Conservation (phyloP, 2,329 filamentous ascomycete species). For the Fusarium brevicatenulatum region DNA sequence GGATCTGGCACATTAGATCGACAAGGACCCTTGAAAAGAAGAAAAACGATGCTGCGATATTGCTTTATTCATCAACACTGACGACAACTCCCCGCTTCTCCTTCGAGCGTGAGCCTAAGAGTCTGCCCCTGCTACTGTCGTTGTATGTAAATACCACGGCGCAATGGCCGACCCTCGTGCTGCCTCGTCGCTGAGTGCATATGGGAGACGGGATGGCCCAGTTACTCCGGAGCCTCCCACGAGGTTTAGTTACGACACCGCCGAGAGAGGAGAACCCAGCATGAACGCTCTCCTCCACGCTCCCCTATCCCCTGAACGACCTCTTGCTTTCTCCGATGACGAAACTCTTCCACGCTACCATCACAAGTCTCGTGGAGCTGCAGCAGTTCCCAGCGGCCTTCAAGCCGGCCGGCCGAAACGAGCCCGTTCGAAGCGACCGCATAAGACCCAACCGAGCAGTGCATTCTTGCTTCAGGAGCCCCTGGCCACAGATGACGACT, state of each 20-base stretch:
- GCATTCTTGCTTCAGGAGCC: slow-evolving; percentile 63
- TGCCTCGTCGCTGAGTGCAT: slow-evolving; percentile 37
- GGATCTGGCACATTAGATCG: slow-evolving; percentile 32
- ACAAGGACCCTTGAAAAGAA: slow-evolving; percentile 29
- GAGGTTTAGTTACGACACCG: slow-evolving; percentile 43
- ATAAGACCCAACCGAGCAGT: slow-evolving; percentile 59
- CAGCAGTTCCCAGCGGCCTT: slow-evolving; percentile 23
- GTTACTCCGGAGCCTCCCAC: slow-evolving; percentile 41
- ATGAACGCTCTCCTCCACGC: slow-evolving; percentile 41
- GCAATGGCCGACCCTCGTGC: slow-evolving; percentile 43
- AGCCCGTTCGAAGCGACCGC: slow-evolving; percentile 43
- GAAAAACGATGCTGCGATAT: slow-evolving; percentile 40
- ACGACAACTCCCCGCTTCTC: slow-evolving; percentile 31
- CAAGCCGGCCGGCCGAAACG: slow-evolving; percentile 42
- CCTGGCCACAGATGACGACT: slow-evolving; percentile 48
- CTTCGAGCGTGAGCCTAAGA: slow-evolving; percentile 27
- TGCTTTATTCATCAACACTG: slow-evolving; percentile 29
- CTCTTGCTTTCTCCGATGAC: slow-evolving; percentile 44
- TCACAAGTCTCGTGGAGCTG: slow-evolving; percentile 30
- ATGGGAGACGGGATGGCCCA: slow-evolving; percentile 42
- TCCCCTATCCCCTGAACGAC: slow-evolving; percentile 39
- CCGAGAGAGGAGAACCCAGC: slow-evolving; percentile 39
- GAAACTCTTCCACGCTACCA: slow-evolving; percentile 42
- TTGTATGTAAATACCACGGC: slow-evolving; percentile 40
- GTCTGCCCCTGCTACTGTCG: neutral